Evolutionary conservation across 177 flowering plant species (phyloP).

Genomic region (Vitis hybrid): DNA sequence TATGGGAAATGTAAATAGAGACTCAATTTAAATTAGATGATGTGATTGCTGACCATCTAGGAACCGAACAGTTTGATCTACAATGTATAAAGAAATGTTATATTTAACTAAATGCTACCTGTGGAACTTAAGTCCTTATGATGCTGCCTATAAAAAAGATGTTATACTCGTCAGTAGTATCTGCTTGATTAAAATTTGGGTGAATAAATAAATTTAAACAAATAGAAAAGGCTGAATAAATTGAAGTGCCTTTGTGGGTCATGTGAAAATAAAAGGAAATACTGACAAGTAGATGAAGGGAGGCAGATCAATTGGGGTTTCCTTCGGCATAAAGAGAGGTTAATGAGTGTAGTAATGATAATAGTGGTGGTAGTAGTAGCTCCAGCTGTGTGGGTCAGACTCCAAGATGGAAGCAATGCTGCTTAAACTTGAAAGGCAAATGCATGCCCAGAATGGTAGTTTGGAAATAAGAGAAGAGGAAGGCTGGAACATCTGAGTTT

Average conservation of each 20-base stretch:
- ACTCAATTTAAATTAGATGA: background rate
- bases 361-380: background rate
- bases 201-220: background rate
- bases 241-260: background rate
- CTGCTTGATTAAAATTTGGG: background rate
- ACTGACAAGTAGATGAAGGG: background rate
- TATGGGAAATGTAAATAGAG: conserved; percentile 10
- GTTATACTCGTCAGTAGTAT: background rate
- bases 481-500: background rate
- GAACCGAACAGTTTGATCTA: conserved; percentile 8
- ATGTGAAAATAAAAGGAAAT: background rate
- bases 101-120: background rate
- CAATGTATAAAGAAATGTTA: conserved; percentile 14
- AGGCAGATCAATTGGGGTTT: background rate
- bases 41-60: background rate
- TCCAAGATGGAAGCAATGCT: background rate
- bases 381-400: background rate
- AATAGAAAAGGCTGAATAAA: background rate
- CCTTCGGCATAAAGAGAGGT: background rate
- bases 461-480: background rate
- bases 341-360: background rate
- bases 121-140: background rate
- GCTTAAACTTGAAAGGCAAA: too few species aligned
- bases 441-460: background rate
- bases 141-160: background rate